Evolutionary conservation across 257 asterid species (phyloP).

Genomic region (Solanum boliviense): DNA sequence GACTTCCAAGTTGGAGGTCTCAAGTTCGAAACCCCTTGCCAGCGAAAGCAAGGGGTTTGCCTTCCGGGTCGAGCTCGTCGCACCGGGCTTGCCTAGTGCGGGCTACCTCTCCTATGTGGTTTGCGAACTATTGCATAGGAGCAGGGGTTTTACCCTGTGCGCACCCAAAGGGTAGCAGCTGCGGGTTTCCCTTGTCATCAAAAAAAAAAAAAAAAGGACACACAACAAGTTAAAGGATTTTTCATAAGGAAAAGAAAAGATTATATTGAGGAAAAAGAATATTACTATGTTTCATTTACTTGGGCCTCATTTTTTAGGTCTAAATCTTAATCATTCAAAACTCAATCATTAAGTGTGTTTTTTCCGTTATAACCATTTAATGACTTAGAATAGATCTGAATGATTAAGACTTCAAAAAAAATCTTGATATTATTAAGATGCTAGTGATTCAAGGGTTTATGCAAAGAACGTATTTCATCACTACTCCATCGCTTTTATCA

Average conservation of each 20-base stretch:
- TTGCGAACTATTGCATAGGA: too few species aligned
- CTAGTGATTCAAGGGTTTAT: background rate
- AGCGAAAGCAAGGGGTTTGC: too few species aligned
- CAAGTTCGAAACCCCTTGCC: too few species aligned
- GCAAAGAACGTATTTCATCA: background rate
- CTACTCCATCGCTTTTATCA: background rate
- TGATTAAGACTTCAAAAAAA: background rate
- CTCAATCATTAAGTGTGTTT: background rate
- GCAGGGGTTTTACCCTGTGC: too few species aligned
- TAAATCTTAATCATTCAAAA: background rate
- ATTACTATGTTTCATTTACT: background rate
- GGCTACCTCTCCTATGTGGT: too few species aligned
- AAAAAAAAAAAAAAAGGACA: background rate
- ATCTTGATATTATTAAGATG: background rate
- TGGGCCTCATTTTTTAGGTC: background rate
- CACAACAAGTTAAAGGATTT: background rate
- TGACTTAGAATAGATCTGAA: background rate
- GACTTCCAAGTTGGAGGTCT: too few species aligned
- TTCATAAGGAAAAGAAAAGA: background rate
- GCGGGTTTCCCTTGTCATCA: too few species aligned
- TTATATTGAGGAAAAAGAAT: background rate
- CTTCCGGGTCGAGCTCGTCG: too few species aligned
- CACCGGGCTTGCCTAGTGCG: too few species aligned
- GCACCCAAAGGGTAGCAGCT: too few species aligned
- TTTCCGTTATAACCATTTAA: background rate